These are phyloP conservation scores for Podospora pseudocomata DNA, from an alignment of 495 filamentous ascomycete genomes.

Conservation along the genomic window DNA sequence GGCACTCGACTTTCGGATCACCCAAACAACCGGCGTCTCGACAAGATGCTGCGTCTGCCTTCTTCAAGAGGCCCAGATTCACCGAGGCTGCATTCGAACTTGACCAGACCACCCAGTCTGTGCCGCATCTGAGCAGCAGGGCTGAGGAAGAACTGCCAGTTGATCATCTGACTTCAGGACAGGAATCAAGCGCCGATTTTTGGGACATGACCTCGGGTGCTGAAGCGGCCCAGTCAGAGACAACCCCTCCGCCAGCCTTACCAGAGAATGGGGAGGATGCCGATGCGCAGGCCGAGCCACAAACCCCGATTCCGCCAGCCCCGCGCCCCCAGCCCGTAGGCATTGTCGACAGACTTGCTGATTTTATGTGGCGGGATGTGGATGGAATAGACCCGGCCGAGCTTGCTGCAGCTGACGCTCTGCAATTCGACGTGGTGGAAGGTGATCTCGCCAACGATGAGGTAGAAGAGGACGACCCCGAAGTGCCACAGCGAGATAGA, in stretches of 20 bases:
- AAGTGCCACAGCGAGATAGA: slow-evolving; percentile 29
- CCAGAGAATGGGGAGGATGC: neutral
- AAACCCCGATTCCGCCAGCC: slow-evolving; percentile 1
- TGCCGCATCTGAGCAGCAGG: neutral
- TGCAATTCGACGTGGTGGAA: slow-evolving; percentile 24
- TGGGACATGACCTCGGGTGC: neutral
- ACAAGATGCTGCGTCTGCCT: neutral
- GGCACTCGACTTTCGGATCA: neutral
- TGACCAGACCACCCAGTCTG: neutral
- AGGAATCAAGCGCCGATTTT: neutral
- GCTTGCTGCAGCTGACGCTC: slow-evolving; percentile 41
- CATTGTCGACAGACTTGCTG: slow-evolving; percentile 38
- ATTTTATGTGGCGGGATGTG: slow-evolving; percentile 46
- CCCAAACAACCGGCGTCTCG: neutral
- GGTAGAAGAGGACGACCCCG: slow-evolving; percentile 22
- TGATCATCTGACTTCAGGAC: neutral
- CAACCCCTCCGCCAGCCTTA: neutral
- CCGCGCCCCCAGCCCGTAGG: slow-evolving; percentile 27
- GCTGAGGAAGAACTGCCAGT: neutral
- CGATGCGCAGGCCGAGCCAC: neutral
- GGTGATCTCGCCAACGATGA: slow-evolving; percentile 40
- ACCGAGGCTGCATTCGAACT: neutral
- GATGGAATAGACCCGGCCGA: slow-evolving; percentile 38
- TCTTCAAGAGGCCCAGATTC: neutral
- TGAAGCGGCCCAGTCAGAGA: neutral